Base-by-base conservation (phyloP, 352 stramenopile genomes). In the Globisporangium echinulatum region DNA sequence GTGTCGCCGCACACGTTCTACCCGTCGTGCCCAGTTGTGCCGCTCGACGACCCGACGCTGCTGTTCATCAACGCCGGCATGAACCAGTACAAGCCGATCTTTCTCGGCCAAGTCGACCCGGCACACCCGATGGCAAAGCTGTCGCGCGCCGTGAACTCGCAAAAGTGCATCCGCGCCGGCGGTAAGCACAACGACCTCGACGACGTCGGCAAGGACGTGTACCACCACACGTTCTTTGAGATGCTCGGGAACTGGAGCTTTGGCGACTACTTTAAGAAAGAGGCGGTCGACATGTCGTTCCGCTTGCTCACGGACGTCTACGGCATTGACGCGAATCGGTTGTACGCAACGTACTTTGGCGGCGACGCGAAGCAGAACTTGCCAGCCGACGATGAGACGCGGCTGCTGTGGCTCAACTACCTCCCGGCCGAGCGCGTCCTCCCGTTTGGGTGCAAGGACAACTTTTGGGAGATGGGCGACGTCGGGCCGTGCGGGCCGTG, bases 401-500 rank as follows among this genome's bases (percentile, higher is more conserved):
- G 86, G 37, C 68, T 95, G 47, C 87, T 98, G 55, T 95, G 86
- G 86, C 76, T 94, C 55, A 69, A 91, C 48, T 91, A 88, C 66
- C 67, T 98, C 17, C 93, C 94, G 3, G 39, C 85, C 1, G 82
- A 96, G 49, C 74, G 93, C 38, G 87, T 98, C 52, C 76, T 99
- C 56, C 94, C 96, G 6, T 98, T 97, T 62, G 86, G 81, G 66
- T 96, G 85, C 68, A 97, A 97, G 74, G 97, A 99, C 76, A 99
- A 99, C 76, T 99, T 99, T 79, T 99, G 97, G 97, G 97, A 99
- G 81, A 99, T 99, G 97, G 97, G 97, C 52, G 97, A 99, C 60
- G 96, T 95, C 13, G 97, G 97, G 54, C 97, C 97, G 43, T 99
- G 97, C 74, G 97, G 97, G 19, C 97, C 97, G 13, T 99, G 97